phyloP scores from a whole-genome alignment of 2,329 filamentous ascomycete genomes.

The Clonostachys rosea region DNA sequence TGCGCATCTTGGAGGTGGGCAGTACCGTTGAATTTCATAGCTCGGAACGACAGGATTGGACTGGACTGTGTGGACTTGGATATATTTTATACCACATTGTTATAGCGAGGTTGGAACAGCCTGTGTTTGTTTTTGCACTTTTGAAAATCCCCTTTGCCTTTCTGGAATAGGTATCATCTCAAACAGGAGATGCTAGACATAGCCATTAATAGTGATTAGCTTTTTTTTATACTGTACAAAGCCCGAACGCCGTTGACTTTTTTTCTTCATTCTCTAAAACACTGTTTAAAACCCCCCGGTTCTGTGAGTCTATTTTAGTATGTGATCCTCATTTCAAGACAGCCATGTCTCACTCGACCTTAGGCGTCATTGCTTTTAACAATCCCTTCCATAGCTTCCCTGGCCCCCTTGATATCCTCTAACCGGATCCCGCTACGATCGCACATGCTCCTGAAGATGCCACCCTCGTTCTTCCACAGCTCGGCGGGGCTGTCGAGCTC shows the following conservation, averaged over 20 bases:
- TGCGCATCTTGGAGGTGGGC: too few relatives aligned
- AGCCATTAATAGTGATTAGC: background rate
- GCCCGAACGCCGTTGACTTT: background rate
- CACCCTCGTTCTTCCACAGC: conserved; percentile 64
- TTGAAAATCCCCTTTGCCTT: too few relatives aligned
- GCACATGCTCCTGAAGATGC: conserved; percentile 88
- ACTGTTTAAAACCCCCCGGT: background rate
- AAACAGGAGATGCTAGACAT: too few relatives aligned
- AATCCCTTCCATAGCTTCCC: conserved; percentile 20
- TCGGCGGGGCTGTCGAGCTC: conserved; percentile 75
- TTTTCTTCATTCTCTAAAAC: conserved; percentile 6
- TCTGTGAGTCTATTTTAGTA: background rate
- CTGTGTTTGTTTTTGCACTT: too few relatives aligned
- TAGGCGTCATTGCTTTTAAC: background rate
- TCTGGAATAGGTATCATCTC: too few relatives aligned
- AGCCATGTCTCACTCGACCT: conserved; percentile 3
- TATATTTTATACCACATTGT: too few relatives aligned
- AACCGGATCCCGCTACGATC: conserved; percentile 72
- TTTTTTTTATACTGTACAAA: background rate
- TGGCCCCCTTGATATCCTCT: conserved; percentile 47
- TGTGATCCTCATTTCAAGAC: conserved; percentile 3
- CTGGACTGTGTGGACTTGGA: too few relatives aligned
- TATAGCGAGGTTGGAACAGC: too few relatives aligned
- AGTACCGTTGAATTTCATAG: too few relatives aligned
- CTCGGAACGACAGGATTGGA: too few relatives aligned